Evolutionary conservation across 306 rosid genomes (phyloP).

Genomic region (Ammopiptanthus mongolicus): DNA sequence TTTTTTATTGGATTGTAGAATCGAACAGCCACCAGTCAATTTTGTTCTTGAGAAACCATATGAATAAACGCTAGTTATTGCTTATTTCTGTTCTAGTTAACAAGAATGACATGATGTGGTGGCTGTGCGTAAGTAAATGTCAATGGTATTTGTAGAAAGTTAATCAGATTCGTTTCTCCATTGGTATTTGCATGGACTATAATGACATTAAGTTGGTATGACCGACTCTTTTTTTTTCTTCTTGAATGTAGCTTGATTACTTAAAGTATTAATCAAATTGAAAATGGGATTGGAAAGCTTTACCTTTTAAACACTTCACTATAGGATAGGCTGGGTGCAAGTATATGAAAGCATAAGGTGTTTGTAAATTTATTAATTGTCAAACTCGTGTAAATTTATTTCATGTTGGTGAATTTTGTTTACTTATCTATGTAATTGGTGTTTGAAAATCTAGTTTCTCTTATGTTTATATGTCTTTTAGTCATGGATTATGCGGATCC

Average conservation of each 20-base stretch:
- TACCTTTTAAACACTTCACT: neutral
- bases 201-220: neutral
- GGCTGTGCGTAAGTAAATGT: too few relatives aligned
- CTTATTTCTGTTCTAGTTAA: too few relatives aligned
- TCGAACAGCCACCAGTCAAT: too few relatives aligned
- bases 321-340: neutral
- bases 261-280: slow-evolving; percentile 16
- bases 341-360: neutral
- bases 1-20: too few relatives aligned
- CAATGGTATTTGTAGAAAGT: too few relatives aligned
- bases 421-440: neutral
- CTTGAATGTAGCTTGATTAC: neutral
- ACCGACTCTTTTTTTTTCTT: neutral
- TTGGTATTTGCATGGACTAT: too few relatives aligned
- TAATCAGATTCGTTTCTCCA: too few relatives aligned
- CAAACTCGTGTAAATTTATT: neutral
- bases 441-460: neutral
- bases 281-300: slow-evolving; percentile 3
- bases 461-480: slow-evolving; percentile 20
- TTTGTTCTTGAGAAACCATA: too few relatives aligned
- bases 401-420: neutral
- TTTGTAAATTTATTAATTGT: neutral
- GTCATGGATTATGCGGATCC: slow-evolving; percentile 82
- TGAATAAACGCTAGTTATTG: too few relatives aligned
- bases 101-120: too few relatives aligned